Evolutionary conservation across 495 filamentous ascomycete genomes (phyloP).

Genomic region (Aspergillus heteromorphus): DNA sequence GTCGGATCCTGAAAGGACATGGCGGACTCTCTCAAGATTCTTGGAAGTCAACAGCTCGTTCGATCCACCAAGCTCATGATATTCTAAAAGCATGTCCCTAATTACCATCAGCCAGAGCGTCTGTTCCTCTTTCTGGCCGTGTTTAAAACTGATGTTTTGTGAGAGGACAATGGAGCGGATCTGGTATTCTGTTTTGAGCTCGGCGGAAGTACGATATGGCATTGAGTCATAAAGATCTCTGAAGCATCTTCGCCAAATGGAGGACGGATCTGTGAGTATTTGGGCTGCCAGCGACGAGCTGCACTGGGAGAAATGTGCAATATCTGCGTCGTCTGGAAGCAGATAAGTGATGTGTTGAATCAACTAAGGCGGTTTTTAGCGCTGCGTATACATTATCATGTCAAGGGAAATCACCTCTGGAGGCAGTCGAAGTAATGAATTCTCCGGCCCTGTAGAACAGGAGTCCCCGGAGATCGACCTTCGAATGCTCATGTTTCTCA

Average conservation of each 20-base stretch:
- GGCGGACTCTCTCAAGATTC: conserved; percentile 18
- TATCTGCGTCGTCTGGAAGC: conserved; percentile 28
- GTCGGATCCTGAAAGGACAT: conserved; percentile 9
- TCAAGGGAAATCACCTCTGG: conserved; percentile 18
- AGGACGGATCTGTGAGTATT: conserved; percentile 18
- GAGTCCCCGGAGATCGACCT: background rate
- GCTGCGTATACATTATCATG: background rate
- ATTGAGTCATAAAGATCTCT: conserved; percentile 30
- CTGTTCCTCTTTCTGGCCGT: conserved; percentile 16
- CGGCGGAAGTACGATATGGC: conserved; percentile 7
- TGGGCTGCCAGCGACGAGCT: conserved; percentile 17
- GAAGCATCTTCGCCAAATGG: conserved; percentile 33
- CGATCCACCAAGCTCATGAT: conserved; percentile 1
- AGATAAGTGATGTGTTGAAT: conserved; percentile 34
- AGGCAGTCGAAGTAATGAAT: conserved; percentile 17
- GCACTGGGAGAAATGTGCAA: conserved; percentile 23
- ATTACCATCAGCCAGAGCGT: conserved; percentile 28
- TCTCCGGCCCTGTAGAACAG: background rate
- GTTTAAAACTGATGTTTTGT: conserved; percentile 15
- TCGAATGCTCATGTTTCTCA: background rate
- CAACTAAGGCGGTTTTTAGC: conserved; percentile 22
- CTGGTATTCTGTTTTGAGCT: conserved; percentile 30
- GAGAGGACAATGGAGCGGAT: conserved; percentile 26
- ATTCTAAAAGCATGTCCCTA: conserved; percentile 24
- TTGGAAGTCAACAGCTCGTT: conserved; percentile 13